phyloP scores from a whole-genome alignment of 805 yeast genomes.

The Nakazawaea wyomingensis region DNA sequence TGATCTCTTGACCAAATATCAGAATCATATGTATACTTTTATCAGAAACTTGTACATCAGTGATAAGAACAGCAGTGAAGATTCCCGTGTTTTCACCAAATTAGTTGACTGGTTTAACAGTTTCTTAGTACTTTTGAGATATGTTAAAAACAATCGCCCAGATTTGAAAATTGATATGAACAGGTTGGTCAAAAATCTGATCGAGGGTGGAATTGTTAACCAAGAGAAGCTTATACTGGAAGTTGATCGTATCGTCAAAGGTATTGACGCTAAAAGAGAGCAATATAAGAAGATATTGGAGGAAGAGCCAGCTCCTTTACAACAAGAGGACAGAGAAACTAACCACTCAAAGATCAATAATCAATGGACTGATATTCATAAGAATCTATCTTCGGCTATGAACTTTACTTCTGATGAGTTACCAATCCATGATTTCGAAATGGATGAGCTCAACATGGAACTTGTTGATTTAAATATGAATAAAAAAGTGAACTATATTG shows the following conservation, averaged over 20 bases:
- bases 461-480: slow-evolving; percentile 13
- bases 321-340: slow-evolving; percentile 19
- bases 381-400: slow-evolving; percentile 23
- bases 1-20: slow-evolving; percentile 63
- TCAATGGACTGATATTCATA: slow-evolving; percentile 43
- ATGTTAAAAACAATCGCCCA: slow-evolving; percentile 43
- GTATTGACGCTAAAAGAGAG: slow-evolving; percentile 32
- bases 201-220: slow-evolving; percentile 23
- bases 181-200: slow-evolving; percentile 23
- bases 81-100: slow-evolving; percentile 58
- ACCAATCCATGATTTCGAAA: slow-evolving; percentile 24
- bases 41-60: slow-evolving; percentile 77
- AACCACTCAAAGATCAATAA: slow-evolving; percentile 22
- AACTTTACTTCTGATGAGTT: slow-evolving; percentile 12
- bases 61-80: slow-evolving; percentile 42
- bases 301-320: slow-evolving; percentile 6
- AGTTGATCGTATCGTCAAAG: slow-evolving; percentile 33
- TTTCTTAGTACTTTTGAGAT: slow-evolving; percentile 57
- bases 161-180: slow-evolving; percentile 42
- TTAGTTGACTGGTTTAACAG: slow-evolving; percentile 70
- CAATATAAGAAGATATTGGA: slow-evolving; percentile 31
- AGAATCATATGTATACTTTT: slow-evolving; percentile 66
- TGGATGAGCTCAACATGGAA: slow-evolving; percentile 38
- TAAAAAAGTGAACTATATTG: background rate
- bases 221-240: slow-evolving; percentile 30